phyloP scores from a whole-genome alignment of 2,329 filamentous ascomycete species.

The Gremmenia infestans region DNA sequence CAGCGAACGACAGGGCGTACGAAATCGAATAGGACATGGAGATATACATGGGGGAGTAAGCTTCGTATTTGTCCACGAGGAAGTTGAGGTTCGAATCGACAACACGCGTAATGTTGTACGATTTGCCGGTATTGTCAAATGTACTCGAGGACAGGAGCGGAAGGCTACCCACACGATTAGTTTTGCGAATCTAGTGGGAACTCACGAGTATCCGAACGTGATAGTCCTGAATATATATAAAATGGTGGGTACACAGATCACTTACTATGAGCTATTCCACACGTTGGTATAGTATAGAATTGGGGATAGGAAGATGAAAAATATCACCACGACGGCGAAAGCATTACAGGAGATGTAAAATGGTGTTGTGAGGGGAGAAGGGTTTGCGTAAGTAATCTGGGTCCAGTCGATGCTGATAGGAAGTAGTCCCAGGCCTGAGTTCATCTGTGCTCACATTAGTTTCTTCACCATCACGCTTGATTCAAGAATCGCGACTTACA shows the following conservation, averaged over 20 bases:
- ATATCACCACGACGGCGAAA: conserved; percentile 58
- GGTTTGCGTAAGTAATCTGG: conserved; percentile 22
- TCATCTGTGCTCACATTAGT: conserved; percentile 7
- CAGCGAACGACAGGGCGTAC: conserved; percentile 68
- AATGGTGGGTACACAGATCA: background rate
- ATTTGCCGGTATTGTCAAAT: conserved; percentile 65
- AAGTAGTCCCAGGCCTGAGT: conserved; percentile 59
- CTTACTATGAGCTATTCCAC: conserved; percentile 55
- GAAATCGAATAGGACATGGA: conserved; percentile 66
- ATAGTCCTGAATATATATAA: background rate
- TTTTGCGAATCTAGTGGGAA: background rate
- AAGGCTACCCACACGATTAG: conserved; percentile 30
- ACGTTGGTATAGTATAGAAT: conserved; percentile 59
- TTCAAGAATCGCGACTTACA: conserved; percentile 56
- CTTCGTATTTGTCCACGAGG: conserved; percentile 52
- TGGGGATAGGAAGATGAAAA: conserved; percentile 55
- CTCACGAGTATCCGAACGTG: background rate
- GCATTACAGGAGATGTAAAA: conserved; percentile 73
- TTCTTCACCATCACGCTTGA: conserved; percentile 47
- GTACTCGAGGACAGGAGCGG: conserved; percentile 65
- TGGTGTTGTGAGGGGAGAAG: conserved; percentile 43
- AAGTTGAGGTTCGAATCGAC: conserved; percentile 55
- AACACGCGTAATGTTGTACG: conserved; percentile 60
- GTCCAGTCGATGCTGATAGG: conserved; percentile 73
- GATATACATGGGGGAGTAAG: conserved; percentile 67